Percentiles rank a stretch among this genome's conserved stretches.
phyloP scores from a whole-genome alignment of 768 basidiomycete genomes.

The Amanita inopinata region DNA sequence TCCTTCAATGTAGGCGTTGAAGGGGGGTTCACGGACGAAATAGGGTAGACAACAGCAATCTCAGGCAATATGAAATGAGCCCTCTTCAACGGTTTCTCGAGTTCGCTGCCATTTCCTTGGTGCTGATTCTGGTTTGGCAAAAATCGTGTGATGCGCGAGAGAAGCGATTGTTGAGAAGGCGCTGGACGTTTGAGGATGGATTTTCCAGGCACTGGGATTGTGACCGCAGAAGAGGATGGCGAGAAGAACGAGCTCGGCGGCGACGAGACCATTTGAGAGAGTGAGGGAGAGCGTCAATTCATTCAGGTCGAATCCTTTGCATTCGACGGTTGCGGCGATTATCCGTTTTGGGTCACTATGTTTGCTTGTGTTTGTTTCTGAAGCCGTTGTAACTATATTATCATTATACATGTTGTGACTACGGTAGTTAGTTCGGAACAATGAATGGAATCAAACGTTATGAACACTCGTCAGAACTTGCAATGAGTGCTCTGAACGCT shows the following conservation, averaged over 20 bases:
- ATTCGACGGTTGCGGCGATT: too few relatives aligned
- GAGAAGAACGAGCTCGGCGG: constrained; percentile 43
- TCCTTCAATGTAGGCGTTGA: constrained; percentile 70
- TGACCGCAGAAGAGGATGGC: constrained; percentile 74
- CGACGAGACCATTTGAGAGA: constrained; percentile 19
- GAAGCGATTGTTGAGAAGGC: constrained; percentile 55
- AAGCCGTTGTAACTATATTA: neutral
- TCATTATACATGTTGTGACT: neutral
- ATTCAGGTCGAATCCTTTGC: neutral
- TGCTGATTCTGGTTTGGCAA: constrained; percentile 46
- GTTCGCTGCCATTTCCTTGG: constrained; percentile 25
- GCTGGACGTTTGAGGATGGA: constrained; percentile 75
- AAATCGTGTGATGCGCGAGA: constrained; percentile 67
- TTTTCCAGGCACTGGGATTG: constrained; percentile 70
- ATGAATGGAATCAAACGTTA: too few relatives aligned
- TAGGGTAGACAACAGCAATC: constrained; percentile 84
- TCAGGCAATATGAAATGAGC: constrained; percentile 90
- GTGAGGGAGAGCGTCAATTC: neutral
- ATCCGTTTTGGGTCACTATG: neutral
- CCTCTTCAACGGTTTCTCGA: constrained; percentile 60
- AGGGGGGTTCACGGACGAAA: constrained; percentile 77
- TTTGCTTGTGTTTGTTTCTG: constrained; percentile 3
- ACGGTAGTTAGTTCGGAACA: too few relatives aligned
- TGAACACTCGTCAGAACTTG: too few relatives aligned
- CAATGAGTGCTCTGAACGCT: too few relatives aligned